Evolutionary conservation across 2,329 filamentous ascomycete species (phyloP).

Genomic region (Neopestalotiopsis sp.): DNA sequence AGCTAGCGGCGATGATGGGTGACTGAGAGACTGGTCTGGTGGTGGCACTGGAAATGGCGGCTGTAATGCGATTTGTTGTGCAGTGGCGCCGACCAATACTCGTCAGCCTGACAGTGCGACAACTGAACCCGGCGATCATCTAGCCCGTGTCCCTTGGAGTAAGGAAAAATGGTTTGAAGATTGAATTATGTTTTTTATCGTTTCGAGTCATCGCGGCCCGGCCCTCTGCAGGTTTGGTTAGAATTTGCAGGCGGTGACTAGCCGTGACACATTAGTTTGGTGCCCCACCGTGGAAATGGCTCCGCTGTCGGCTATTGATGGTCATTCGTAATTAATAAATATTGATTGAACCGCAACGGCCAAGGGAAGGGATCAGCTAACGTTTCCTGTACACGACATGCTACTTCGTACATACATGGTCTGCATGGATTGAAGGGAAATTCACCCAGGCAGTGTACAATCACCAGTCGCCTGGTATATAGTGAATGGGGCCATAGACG

Average conservation of each 20-base stretch:
- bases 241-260: constrained; percentile 15
- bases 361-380: neutral
- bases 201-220: constrained; percentile 4
- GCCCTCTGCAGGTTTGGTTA: constrained; percentile 1
- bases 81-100: constrained; percentile 12
- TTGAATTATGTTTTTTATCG: constrained; percentile 21
- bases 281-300: neutral
- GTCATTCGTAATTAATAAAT: neutral
- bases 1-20: constrained; percentile 10
- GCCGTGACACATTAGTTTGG: constrained; percentile 14
- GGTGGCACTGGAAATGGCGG: neutral
- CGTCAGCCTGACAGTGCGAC: constrained; percentile 17
- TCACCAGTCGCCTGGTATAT: neutral
- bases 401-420: too few relatives aligned
- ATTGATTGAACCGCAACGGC: neutral
- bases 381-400: neutral
- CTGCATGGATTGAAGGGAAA: neutral
- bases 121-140: constrained; percentile 19
- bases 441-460: neutral
- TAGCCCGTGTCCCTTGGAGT: constrained; percentile 7
- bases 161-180: neutral
- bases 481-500: neutral
- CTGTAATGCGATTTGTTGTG: constrained; percentile 4
- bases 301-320: constrained; percentile 11
- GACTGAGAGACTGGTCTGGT: neutral